phyloP scores from a whole-genome alignment of 179 eudicot species.

The Beta lomatogona region DNA sequence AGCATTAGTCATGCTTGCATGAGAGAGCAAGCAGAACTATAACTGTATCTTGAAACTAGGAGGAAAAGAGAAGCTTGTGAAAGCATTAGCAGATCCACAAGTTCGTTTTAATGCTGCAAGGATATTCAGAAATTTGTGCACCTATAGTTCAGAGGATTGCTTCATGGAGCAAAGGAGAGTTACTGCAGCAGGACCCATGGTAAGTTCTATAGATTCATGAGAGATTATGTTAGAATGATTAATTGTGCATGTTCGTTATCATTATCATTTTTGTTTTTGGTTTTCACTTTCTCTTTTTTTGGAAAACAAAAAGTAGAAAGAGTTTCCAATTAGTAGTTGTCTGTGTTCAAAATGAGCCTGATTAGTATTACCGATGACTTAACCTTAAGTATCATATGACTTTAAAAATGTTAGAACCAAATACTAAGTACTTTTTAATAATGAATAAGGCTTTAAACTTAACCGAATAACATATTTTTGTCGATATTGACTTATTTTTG shows the following conservation, averaged over 20 bases:
- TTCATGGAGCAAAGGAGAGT: constrained; percentile 46
- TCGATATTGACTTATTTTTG: too few relatives aligned
- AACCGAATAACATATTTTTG: too few relatives aligned
- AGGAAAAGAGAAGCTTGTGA: constrained; percentile 50
- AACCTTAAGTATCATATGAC: too few relatives aligned
- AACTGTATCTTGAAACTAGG: constrained; percentile 46
- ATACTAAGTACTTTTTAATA: too few relatives aligned
- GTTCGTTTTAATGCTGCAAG: constrained; percentile 67
- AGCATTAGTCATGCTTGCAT: constrained; percentile 79
- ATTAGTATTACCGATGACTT: too few relatives aligned
- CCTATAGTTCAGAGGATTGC: constrained; percentile 50
- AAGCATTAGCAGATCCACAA: constrained; percentile 52
- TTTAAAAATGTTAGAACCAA: too few relatives aligned
- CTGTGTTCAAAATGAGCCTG: too few relatives aligned
- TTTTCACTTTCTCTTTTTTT: too few relatives aligned
- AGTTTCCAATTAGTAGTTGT: too few relatives aligned
- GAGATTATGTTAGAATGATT: not conserved
- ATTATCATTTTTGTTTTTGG: too few relatives aligned
- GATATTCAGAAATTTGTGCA: constrained; percentile 69
- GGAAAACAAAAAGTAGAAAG: too few relatives aligned
- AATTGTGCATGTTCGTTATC: not conserved
- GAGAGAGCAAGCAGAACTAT: constrained; percentile 69
- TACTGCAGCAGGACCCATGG: constrained; percentile 52
- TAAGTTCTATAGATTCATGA: constrained; percentile 36
- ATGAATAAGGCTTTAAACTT: too few relatives aligned